Percentiles rank a stretch among this genome's conserved stretches.
Conservation (phyloP, 2,329 filamentous ascomycete genomes). For the Aspergillus bombycis region DNA sequence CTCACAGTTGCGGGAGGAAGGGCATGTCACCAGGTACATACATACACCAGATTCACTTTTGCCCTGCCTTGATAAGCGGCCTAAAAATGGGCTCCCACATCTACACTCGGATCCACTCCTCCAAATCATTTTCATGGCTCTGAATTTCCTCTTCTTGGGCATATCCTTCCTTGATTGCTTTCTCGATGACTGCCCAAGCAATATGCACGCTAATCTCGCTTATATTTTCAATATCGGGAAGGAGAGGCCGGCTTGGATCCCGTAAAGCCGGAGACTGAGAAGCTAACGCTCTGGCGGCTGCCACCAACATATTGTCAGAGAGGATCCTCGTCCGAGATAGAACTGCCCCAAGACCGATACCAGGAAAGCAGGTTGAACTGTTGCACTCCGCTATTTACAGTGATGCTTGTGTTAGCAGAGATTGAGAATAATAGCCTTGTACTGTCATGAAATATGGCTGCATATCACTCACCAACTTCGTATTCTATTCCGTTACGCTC, state of each 20-base stretch:
- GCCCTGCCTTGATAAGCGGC: slow-evolving; percentile 22
- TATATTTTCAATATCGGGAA: slow-evolving; percentile 77
- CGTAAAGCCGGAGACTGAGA: slow-evolving; percentile 70
- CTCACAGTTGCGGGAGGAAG: no score
- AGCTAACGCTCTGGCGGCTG: slow-evolving; percentile 74
- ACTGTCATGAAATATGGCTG: not conserved
- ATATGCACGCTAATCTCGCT: slow-evolving; percentile 77
- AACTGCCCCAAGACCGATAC: slow-evolving; percentile 79
- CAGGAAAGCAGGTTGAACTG: slow-evolving; percentile 83
- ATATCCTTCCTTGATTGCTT: slow-evolving; percentile 70
- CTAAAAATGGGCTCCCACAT: slow-evolving; percentile 48
- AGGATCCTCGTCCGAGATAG: slow-evolving; percentile 69
- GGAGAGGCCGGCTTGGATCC: slow-evolving; percentile 65
- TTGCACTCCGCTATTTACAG: slow-evolving; percentile 74
- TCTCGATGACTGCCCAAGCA: slow-evolving; percentile 72
- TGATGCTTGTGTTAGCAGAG: slow-evolving; percentile 35
- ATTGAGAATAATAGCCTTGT: not conserved
- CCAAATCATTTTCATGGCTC: slow-evolving; percentile 35
- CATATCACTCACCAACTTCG: slow-evolving; percentile 52
- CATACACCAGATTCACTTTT: not conserved
- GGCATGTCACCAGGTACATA: no score
- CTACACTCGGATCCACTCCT: slow-evolving; percentile 45
- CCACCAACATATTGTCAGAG: slow-evolving; percentile 79
- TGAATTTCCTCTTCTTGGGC: slow-evolving; percentile 70
- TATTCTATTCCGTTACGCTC: slow-evolving; percentile 58